Evolutionary conservation across 768 basidiomycete genomes (phyloP), one percentile per base, ranked within the genome.

Genomic region (Xerocomus spinulosus): DNA sequence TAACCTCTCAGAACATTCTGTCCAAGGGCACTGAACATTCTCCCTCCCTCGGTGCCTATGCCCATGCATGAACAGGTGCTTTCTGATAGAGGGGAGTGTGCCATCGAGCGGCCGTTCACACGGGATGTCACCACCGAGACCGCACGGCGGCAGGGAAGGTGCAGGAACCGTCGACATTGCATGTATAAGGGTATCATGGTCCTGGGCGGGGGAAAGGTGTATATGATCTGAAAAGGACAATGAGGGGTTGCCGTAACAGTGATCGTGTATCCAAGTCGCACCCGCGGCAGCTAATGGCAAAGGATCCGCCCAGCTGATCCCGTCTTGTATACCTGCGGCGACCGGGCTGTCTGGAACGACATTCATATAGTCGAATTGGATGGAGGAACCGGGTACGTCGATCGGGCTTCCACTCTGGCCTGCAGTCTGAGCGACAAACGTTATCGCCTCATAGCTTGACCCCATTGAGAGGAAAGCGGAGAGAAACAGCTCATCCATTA

Each of bases 21-120:
- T 18, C 53, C 58, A 57, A 1, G 50, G 46, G 26, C 48, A 59
- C 5, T 6, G 42, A 23, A 50, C 40, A 3, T 18, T 35, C 34
- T 35, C 34, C 7, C 17, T 35, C 18, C 34, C 34, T 35, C 9
- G 3, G 34, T 60, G 43, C 23, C 38, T 48, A 14, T 49, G 33
- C 9, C 39, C 38, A 21, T 60, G 58, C 23, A 44, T 18, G 18
- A 29, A 47, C 18, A 59, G 44, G 28, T 59, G 58, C 21, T 3
- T 13, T 21, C 37, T 43, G 30, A 56, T 46, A 35, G 50, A 43
- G 4, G 9, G 9, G 24, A 18, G 10, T 2, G 47, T 46, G 28
- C 20, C 33, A 4, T 44, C 28, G 13, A 53, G 34, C 2, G 42
- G 43, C 12, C 15, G 20, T 23, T 17, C 9, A 12, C 57, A 59